Evolutionary conservation across 768 basidiomycete genomes (phyloP), one percentile per base, ranked within the genome.

Genomic region (Coprinellus aureogranulatus): DNA sequence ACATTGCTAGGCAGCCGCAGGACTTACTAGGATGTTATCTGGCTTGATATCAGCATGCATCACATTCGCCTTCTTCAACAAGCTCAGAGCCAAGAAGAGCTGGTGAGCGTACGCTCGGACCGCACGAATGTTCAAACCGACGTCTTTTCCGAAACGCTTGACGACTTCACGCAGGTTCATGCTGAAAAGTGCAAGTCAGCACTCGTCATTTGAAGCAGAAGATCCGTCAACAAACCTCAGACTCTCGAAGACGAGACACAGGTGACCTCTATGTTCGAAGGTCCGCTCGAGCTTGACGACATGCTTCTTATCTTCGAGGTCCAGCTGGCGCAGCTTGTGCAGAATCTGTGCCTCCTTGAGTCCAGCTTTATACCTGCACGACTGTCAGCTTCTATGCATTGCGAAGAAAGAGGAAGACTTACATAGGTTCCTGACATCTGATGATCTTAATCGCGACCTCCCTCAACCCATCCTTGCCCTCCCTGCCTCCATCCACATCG

Each of bases 41-140:
- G 97, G 97, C 72, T 98, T 98, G 70, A 99, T 92, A 68, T 99
- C 97, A 6, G 97, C 97, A 66, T 99, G 97, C 85, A 98, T 97
- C 58, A 98, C 86, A 62, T 90, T 93, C 58, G 86, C 82, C 74
- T 98, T 98, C 62, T 86, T 84, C 67, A 98, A 77, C 54, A 95
- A 77, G 62, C 89, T 84, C 61, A 98, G 71, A 18, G 92, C 83
- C 53, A 98, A 81, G 74, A 98, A 95, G 53, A 99, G 85, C 68
- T 99, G 97, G 64, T 96, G 92, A 28, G 97, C 88, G 69, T 99
- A 99, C n/a, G 95, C 94, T 63, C 96, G 86, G n/a, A 99, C 97
- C 50, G 97, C 97, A 63, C 88, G 85, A 65, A 98, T 89, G 66
- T 98, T 97, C 23, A 99, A 76, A 16, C 97, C 97, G 55, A 99